Base-by-base conservation (phyloP, 2,329 filamentous ascomycete genomes). In the Rosellinia necatrix region DNA sequence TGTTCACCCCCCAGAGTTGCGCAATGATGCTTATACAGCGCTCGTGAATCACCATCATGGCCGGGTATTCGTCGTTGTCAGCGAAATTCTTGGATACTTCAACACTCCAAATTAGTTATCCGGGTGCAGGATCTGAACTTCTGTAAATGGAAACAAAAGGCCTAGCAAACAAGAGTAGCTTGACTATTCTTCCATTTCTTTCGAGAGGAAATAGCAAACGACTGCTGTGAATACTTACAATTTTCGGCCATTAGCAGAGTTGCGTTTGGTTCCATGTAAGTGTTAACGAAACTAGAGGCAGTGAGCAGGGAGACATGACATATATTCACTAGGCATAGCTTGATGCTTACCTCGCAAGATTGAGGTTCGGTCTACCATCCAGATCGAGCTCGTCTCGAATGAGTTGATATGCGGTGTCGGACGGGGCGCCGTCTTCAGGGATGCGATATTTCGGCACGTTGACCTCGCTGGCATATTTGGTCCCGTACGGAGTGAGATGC, bases 1-100 rank as follows among this genome's bases (percentile, higher is more conserved):
- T 79, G 64, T 83, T 77, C 7, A 81, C 81, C 15, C 82, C 79
- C 88, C 85, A 89, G 2, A 90, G 75, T 56, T 88, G 72, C 1
- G 86, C 82, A 53, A 90, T 77, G 65, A 90, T 91, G 53, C 80
- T 86, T 15, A 90, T 77, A 67, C 87, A 90, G 7, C 87, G 81
- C 38, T 85, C 76, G 64, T 89, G 85, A 70, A 89, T 86, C 19
- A 78, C 72, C 64, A 78, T 68, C 67, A 78, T 78, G 22, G 81
- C 81, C 2, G 83, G 83, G 62, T 86, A 86, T 67, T 86, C 82
- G 64, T 87, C 87, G 2, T 85, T 84, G 68, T 90, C 87, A n/a
- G 84, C 81, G 71, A 91, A 77, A 64, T 90, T 90, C 73, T 91
- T 90, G 17, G 58, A 58, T 15, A 61, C 58, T 61, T 19, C 2